Evolutionary conservation across 768 basidiomycete genomes (phyloP).

Genomic region (Russula sp.): DNA sequence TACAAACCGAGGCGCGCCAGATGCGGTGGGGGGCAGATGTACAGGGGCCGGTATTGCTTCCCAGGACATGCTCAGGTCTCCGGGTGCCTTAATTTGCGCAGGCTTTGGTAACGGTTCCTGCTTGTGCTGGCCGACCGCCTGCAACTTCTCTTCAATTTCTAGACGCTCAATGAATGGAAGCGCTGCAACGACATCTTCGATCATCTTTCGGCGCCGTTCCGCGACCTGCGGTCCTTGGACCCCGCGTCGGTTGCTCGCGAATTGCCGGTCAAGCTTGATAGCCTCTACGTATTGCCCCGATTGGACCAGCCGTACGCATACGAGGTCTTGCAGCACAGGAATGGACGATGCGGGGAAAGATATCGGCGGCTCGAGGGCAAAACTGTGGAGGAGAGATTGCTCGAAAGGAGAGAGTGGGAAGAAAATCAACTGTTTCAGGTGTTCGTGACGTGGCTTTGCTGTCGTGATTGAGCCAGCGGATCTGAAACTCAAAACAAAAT

Average conservation of each 20-base stretch:
- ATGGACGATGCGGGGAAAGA: constrained; percentile 43
- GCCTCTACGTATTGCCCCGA: constrained; percentile 66
- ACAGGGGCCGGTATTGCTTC: constrained; percentile 40
- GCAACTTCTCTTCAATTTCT: constrained; percentile 49
- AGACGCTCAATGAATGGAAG: constrained; percentile 60
- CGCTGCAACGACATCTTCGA: constrained; percentile 60
- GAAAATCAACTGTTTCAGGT: constrained; percentile 56
- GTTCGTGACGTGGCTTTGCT: constrained; percentile 36
- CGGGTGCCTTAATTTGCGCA: constrained; percentile 18
- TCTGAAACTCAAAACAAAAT: neutral
- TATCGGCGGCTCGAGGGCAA: constrained; percentile 52
- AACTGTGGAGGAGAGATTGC: constrained; percentile 48
- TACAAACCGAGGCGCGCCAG: constrained; percentile 13
- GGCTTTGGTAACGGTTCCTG: constrained; percentile 8
- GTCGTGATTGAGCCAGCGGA: neutral
- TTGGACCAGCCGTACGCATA: constrained; percentile 72
- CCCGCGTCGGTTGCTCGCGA: constrained; percentile 33
- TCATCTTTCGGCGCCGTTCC: constrained; percentile 58
- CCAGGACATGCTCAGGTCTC: constrained; percentile 56
- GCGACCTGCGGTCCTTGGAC: constrained; percentile 36
- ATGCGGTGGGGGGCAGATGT: constrained; percentile 19
- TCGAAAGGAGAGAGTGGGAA: constrained; percentile 65
- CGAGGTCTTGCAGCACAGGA: constrained; percentile 66
- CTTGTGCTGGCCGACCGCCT: constrained; percentile 3
- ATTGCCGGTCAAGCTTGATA: constrained; percentile 66